phyloP scores from a whole-genome alignment of 345 rosid genomes.

The Linum usitatissimum region DNA sequence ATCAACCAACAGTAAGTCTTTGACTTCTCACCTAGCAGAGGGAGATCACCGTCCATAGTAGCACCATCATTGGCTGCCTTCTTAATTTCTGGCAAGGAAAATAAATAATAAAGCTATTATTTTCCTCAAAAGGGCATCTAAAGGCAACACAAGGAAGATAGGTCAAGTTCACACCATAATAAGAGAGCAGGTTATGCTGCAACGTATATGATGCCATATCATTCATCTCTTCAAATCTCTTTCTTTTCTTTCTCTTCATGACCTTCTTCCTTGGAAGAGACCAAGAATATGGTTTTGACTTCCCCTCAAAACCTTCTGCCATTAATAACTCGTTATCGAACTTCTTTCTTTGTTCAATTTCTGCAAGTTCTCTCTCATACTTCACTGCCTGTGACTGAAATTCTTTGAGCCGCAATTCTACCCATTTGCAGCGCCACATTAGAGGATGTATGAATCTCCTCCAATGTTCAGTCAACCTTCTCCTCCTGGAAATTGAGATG shows the following conservation, averaged over 20 bases:
- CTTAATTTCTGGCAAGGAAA: conserved; percentile 14
- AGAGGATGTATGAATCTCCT: conserved; percentile 25
- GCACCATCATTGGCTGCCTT: conserved; percentile 13
- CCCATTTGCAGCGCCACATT: conserved; percentile 31
- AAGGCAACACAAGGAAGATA: not conserved
- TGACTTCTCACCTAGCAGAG: conserved; percentile 14
- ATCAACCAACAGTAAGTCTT: not conserved
- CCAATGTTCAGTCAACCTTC: conserved; percentile 27
- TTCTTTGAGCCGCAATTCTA: conserved; percentile 22
- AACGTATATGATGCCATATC: conserved; percentile 15
- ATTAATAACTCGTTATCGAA: conserved; percentile 14
- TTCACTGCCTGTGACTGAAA: conserved; percentile 20
- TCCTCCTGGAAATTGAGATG: conserved; percentile 17
- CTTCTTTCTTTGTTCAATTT: conserved; percentile 16
- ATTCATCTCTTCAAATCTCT: conserved; percentile 18
- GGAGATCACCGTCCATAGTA: conserved; percentile 2
- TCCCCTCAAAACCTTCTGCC: conserved; percentile 14
- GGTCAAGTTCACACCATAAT: conserved; percentile 17
- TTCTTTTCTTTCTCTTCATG: conserved; percentile 25
- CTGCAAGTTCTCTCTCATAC: conserved; percentile 20
- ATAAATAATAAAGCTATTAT: not conserved
- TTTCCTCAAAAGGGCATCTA: not conserved
- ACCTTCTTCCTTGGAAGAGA: conserved; percentile 9
- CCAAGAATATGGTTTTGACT: conserved; percentile 17
- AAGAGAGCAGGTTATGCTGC: conserved; percentile 23